A percentile compares a stretch with the other conserved stretches of the same genome.
These are phyloP conservation scores for Ilyonectria mors-panacis DNA, from an alignment of 2,329 filamentous ascomycete species.

Conservation along the genomic window DNA sequence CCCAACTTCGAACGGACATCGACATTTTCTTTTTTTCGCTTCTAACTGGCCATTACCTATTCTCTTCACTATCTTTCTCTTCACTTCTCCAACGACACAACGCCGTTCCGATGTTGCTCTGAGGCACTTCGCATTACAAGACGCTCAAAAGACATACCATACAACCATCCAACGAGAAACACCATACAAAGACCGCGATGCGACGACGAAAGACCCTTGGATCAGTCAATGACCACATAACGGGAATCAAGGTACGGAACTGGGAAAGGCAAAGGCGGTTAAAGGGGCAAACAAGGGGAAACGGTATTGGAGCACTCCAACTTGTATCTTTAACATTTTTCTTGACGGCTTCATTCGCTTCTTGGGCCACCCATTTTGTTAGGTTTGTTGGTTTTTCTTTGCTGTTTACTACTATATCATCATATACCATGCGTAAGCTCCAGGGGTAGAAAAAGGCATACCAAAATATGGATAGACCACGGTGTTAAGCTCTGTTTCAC, in stretches of 20 bases:
- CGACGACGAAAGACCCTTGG: conserved; percentile 25
- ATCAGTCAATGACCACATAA: conserved; percentile 29
- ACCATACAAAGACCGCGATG: conserved; percentile 20
- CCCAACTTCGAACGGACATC: background rate
- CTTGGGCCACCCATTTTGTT: conserved; percentile 23
- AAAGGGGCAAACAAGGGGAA: conserved; percentile 23
- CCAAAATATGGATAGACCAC: conserved; percentile 49
- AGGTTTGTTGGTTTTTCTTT: conserved; percentile 34
- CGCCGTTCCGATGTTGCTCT: conserved; percentile 14
- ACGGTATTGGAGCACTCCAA: conserved; percentile 27
- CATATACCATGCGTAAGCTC: conserved; percentile 46
- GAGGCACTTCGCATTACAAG: conserved; percentile 16
- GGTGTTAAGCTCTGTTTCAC: conserved; percentile 41
- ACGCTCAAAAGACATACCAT: conserved; percentile 22
- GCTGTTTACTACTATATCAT: conserved; percentile 38
- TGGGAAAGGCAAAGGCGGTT: conserved; percentile 22
- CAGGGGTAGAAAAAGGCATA: conserved; percentile 50
- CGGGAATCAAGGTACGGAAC: conserved; percentile 27
- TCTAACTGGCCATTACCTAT: conserved; percentile 15
- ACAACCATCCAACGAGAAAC: conserved; percentile 22
- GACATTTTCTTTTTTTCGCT: conserved; percentile 13
- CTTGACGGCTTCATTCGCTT: conserved; percentile 31
- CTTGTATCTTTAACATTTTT: conserved; percentile 38
- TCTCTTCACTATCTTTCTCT: conserved; percentile 20
- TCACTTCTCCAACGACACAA: conserved; percentile 17